Evolutionary conservation across 1,284 basidiomycete genomes (phyloP).

Genomic region (Takashimella tepidaria): DNA sequence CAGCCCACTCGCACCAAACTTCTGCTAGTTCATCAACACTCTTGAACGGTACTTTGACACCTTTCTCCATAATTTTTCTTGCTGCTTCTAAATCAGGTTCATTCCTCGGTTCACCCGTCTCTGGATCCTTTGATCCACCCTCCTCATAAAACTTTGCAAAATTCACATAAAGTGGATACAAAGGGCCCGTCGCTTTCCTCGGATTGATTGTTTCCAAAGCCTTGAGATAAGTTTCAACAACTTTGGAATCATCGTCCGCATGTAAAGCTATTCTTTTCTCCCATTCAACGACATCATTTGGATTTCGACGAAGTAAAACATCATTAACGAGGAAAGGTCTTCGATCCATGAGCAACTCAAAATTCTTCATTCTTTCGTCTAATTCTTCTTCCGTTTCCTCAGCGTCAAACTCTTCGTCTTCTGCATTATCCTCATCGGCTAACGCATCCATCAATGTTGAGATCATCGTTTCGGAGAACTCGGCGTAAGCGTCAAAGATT

Average conservation of each 20-base stretch:
- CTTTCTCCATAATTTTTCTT: slow-evolving; percentile 88
- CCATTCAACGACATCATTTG: slow-evolving; percentile 99
- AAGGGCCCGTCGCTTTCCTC: slow-evolving; percentile 83
- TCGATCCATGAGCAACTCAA: slow-evolving; percentile 91
- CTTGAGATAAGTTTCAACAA: slow-evolving; percentile 85
- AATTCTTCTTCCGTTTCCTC: slow-evolving; percentile 77
- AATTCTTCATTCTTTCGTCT: slow-evolving; percentile 84
- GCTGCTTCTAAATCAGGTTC: slow-evolving; percentile 79
- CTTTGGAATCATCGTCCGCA: slow-evolving; percentile 89
- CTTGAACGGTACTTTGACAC: slow-evolving; percentile 84
- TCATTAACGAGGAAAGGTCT: slow-evolving; percentile 96
- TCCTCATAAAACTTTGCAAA: slow-evolving; percentile 98
- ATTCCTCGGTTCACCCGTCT: slow-evolving; percentile 56
- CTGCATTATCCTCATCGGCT: slow-evolving; percentile 53
- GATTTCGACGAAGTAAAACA: slow-evolving; percentile 87
- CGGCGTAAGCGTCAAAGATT: slow-evolving; percentile 94
- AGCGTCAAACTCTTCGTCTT: slow-evolving; percentile 67
- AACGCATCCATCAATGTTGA: slow-evolving; percentile 86
- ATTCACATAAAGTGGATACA: slow-evolving; percentile 86
- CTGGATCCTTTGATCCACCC: slow-evolving; percentile 61
- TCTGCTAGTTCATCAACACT: slow-evolving; percentile 97
- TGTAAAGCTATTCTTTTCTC: slow-evolving; percentile 94
- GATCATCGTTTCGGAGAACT: slow-evolving; percentile 88
- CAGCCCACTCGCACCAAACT: slow-evolving; percentile 98
- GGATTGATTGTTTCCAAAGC: slow-evolving; percentile 86